Conservation (phyloP, 495 filamentous ascomycete species). For the Lepraria neglecta region DNA sequence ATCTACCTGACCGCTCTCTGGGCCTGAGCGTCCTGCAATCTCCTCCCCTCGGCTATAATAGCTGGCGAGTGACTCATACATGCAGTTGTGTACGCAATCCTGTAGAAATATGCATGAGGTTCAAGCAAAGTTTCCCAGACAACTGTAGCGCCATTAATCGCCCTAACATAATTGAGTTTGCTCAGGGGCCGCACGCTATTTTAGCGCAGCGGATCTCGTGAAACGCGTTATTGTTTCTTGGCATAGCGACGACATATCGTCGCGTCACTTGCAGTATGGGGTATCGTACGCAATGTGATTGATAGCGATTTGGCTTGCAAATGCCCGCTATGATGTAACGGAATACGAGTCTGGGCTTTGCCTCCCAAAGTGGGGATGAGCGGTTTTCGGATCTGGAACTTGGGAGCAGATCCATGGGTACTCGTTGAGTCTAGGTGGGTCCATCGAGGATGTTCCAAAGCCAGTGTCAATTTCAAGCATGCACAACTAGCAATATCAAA, state of each 20-base stretch:
- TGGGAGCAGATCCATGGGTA: background rate
- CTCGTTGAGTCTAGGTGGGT: background rate
- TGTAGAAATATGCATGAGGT: slow-evolving; percentile 2
- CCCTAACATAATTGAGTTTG: background rate
- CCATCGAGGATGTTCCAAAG: background rate
- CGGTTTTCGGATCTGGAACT: background rate
- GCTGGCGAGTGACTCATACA: slow-evolving; percentile 15
- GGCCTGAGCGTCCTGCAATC: slow-evolving; percentile 6
- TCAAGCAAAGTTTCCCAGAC: slow-evolving; percentile 14
- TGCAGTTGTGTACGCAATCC: background rate
- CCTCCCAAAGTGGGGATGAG: background rate
- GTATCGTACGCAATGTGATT: background rate
- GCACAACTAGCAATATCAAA: too few species aligned
- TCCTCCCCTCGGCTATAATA: background rate
- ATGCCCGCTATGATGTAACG: too few species aligned
- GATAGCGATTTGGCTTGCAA: background rate
- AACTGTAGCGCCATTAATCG: slow-evolving; percentile 1
- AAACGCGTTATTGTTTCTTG: background rate
- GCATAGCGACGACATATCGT: background rate
- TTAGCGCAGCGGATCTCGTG: background rate
- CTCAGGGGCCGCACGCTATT: slow-evolving; percentile 10
- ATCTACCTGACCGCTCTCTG: background rate
- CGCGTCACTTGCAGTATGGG: slow-evolving; percentile 1
- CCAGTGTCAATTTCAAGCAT: too few species aligned
- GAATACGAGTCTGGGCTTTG: background rate